A percentile compares a stretch with the other conserved stretches of the same genome.
These are phyloP conservation scores for Carex kokanica DNA, from an alignment of 176 grass and related monocot genomes.

Conservation along the genomic window DNA sequence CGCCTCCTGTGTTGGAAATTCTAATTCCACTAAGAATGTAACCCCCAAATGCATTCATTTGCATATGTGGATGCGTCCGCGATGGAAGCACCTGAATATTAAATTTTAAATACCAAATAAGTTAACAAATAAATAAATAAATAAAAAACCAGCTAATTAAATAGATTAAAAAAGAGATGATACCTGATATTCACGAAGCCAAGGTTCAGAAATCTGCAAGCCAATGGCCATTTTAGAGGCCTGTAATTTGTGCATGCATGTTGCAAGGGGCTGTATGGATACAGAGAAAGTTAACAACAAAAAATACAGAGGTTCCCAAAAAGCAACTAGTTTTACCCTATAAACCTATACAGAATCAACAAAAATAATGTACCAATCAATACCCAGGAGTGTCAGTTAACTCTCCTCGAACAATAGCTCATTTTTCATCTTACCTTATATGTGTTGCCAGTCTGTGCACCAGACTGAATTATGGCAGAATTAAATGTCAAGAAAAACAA, in stretches of 20 bases:
- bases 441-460: background rate
- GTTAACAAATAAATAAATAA: background rate
- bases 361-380: background rate
- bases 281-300: constrained; percentile 23
- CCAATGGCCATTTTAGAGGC: constrained; percentile 67
- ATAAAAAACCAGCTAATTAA: background rate
- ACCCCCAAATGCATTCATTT: constrained; percentile 91
- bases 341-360: background rate
- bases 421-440: background rate
- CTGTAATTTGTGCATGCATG: constrained; percentile 80
- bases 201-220: constrained; percentile 87
- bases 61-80: constrained; percentile 80
- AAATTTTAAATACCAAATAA: background rate
- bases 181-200: constrained; percentile 98
- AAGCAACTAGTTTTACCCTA: background rate
- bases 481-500: background rate
- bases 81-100: constrained; percentile 70
- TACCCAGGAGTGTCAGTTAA: background rate
- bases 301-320: constrained; percentile 13
- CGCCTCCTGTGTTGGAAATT: constrained; percentile 34
- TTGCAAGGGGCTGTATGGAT: constrained; percentile 70
- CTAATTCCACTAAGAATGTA: constrained; percentile 74
- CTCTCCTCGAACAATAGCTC: background rate
- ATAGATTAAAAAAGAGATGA: background rate
- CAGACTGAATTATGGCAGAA: background rate